Percentiles rank a stretch among this genome's conserved stretches.
Evolutionary conservation across 2,329 filamentous ascomycete genomes (phyloP).

Genomic region (Beauveria sp.): DNA sequence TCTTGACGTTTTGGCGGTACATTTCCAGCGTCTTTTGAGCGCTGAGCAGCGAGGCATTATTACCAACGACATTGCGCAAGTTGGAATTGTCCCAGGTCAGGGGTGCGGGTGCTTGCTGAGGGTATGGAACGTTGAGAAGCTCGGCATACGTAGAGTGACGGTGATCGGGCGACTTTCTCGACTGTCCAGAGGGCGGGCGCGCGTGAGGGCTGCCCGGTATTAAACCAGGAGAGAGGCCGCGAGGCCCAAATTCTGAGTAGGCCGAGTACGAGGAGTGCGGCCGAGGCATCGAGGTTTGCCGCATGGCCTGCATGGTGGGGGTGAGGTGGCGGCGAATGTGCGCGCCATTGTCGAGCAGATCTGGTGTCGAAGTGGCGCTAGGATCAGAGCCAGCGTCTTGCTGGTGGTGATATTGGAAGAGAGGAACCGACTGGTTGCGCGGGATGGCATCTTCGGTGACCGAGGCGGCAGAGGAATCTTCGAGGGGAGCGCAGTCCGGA

Average conservation of each 20-base stretch:
- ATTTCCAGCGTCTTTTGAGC: constrained; percentile 93
- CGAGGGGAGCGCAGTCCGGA: constrained; percentile 35
- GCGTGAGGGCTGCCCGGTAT: constrained; percentile 34
- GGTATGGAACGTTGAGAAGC: constrained; percentile 64
- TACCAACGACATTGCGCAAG: constrained; percentile 71
- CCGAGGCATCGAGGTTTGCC: constrained; percentile 53
- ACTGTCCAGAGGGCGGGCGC: constrained; percentile 41
- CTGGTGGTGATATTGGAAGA: constrained; percentile 58
- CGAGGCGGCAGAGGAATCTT: constrained; percentile 43
- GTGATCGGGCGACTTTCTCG: constrained; percentile 48
- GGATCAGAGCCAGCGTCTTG: constrained; percentile 36
- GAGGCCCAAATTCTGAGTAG: constrained; percentile 58
- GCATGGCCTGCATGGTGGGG: constrained; percentile 45
- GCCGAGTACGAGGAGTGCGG: constrained; percentile 72
- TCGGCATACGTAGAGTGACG: constrained; percentile 50
- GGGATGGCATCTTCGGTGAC: constrained; percentile 37
- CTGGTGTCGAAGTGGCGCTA: constrained; percentile 43
- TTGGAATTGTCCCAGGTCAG: constrained; percentile 72
- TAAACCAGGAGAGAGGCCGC: constrained; percentile 53
- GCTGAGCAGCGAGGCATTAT: constrained; percentile 83
- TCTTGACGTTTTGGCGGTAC: constrained; percentile 96
- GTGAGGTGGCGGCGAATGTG: constrained; percentile 56
- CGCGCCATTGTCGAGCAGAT: constrained; percentile 42
- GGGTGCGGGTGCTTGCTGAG: constrained; percentile 64
- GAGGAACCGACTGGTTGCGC: constrained; percentile 41